Conservation (phyloP, 352 stramenopile genomes). For the Lagenidium giganteum region DNA sequence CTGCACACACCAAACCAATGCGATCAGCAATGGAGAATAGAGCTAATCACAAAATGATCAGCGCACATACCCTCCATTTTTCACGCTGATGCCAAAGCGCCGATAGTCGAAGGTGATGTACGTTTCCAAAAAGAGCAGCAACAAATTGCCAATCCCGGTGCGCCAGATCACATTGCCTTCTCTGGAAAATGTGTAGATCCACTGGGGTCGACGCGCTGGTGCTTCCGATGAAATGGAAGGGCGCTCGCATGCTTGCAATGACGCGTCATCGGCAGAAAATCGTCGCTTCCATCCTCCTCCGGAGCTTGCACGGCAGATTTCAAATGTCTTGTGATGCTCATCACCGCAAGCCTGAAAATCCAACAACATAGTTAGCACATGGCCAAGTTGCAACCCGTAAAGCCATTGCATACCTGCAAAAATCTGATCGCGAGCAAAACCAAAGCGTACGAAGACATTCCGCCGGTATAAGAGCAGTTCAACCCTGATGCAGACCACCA, state of each 20-base stretch:
- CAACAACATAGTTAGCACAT: neutral
- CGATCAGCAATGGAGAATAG: neutral
- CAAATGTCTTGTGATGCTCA: conserved; percentile 58
- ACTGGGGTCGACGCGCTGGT: conserved; percentile 22
- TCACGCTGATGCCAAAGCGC: conserved; percentile 72
- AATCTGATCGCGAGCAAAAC: conserved; percentile 95
- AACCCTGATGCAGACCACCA: conserved; percentile 64
- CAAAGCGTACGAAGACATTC: conserved; percentile 94
- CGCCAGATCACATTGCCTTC: conserved; percentile 55
- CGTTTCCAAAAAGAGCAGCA: conserved; percentile 80
- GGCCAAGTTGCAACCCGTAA: neutral
- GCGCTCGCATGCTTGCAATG: too few species aligned
- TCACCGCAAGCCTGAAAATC: conserved; percentile 61
- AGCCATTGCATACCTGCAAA: conserved; percentile 55
- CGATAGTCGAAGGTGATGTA: conserved; percentile 83
- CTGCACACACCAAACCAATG: conserved; percentile 18
- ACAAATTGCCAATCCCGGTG: conserved; percentile 61
- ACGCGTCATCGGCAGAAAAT: too few species aligned
- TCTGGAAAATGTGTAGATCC: conserved; percentile 67
- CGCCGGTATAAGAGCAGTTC: conserved; percentile 92
- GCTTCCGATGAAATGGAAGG: too few species aligned
- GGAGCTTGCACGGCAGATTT: too few species aligned
- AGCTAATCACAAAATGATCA: neutral
- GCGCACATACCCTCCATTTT: conserved; percentile 50
- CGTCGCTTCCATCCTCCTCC: too few species aligned